phyloP scores from a whole-genome alignment of 202 grass and related monocot genomes.

The Panicum virgatum region DNA sequence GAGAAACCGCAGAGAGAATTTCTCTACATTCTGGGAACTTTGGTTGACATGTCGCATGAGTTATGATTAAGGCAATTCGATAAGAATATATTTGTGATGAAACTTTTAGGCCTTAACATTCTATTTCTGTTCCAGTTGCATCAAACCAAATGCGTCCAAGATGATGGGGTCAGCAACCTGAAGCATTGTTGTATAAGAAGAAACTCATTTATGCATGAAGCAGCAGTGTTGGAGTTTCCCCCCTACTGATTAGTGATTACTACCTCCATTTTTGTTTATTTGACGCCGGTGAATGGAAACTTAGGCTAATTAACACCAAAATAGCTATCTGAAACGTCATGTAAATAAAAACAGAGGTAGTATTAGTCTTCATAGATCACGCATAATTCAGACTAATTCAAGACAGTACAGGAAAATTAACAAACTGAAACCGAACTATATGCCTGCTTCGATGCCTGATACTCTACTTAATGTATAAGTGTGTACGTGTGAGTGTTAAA shows the following conservation, averaged over 20 bases:
- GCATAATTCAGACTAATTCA: too few species aligned
- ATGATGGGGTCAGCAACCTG: not conserved
- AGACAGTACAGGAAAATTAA: slow-evolving; percentile 32
- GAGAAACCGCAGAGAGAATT: not conserved
- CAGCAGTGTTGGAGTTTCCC: not conserved
- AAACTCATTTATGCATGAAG: not conserved
- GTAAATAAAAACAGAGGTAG: too few species aligned
- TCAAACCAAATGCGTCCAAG: not conserved
- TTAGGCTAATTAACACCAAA: too few species aligned
- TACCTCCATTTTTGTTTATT: too few species aligned
- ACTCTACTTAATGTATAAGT: not conserved
- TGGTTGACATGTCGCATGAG: not conserved
- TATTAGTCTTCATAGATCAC: too few species aligned
- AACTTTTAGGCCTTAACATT: not conserved
- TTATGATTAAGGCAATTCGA: not conserved
- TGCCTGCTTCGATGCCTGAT: not conserved
- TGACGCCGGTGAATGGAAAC: too few species aligned
- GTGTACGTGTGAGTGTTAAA: not conserved
- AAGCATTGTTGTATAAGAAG: not conserved
- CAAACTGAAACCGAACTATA: slow-evolving; percentile 13
- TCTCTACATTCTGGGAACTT: not conserved
- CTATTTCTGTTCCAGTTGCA: not conserved
- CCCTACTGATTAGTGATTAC: too few species aligned
- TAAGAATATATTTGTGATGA: not conserved
- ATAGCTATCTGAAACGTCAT: too few species aligned